Conservation (phyloP, 139 green algal genomes). For the Chloropicon primus region DNA sequence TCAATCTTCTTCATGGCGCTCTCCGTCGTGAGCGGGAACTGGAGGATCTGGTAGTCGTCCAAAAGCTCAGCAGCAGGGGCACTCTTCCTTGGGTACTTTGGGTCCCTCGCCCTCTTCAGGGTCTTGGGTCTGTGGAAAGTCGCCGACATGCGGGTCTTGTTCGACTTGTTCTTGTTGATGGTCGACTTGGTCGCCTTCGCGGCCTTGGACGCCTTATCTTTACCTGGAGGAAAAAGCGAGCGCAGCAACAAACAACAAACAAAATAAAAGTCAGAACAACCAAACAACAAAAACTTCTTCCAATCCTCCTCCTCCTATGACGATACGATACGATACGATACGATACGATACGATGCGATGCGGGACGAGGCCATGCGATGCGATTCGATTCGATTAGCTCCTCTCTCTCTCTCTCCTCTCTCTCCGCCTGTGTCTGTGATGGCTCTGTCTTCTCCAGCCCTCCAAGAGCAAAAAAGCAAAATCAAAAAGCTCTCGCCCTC, state of each 20-base stretch:
- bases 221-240: too few species aligned
- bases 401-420: too few species aligned
- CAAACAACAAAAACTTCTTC: too few species aligned
- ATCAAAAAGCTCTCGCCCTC: neutral
- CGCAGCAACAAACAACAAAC: too few species aligned
- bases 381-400: too few species aligned
- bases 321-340: too few species aligned
- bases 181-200: conserved; percentile 90
- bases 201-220: conserved; percentile 52
- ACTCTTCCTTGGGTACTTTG: conserved; percentile 72
- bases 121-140: conserved; percentile 90
- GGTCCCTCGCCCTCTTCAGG: conserved; percentile 55
- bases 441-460: too few species aligned
- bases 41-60: conserved; percentile 76
- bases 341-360: too few species aligned
- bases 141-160: conserved; percentile 60
- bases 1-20: conserved; percentile 99
- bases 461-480: neutral
- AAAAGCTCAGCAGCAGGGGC: conserved; percentile 50
- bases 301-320: too few species aligned
- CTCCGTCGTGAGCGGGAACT: conserved; percentile 96
- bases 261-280: too few species aligned
- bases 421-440: too few species aligned
- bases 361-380: too few species aligned
- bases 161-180: conserved; percentile 46